A percentile compares a stretch with the other conserved stretches of the same genome.
Conservation (phyloP, 1,284 basidiomycete genomes). For the Trametes pubescens region DNA sequence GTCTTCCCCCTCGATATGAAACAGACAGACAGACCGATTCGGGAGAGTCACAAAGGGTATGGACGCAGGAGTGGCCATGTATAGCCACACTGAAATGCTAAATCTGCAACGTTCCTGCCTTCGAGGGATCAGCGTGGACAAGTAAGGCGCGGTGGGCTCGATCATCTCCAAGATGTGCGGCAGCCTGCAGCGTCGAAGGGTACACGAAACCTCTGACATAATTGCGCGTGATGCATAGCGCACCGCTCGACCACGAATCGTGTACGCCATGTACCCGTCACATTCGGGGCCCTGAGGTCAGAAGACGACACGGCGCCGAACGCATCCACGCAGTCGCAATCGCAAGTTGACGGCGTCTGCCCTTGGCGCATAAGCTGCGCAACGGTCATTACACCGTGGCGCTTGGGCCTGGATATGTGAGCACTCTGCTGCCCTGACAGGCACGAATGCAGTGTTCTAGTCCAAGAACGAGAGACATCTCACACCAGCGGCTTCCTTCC, state of each 20-base stretch:
- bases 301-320: no score
- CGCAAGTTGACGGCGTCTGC: background rate
- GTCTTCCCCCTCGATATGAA: no score
- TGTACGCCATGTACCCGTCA: background rate
- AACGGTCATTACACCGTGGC: slow-evolving; percentile 16
- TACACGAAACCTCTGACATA: background rate
- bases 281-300: no score
- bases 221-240: background rate
- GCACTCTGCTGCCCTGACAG: background rate
- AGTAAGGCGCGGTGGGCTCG: background rate
- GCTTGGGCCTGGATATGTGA: background rate
- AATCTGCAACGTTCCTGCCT: slow-evolving; percentile 3
- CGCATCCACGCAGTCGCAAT: no score
- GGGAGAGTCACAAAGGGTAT: no score
- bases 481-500: no score
- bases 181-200: background rate
- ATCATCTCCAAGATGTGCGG: background rate
- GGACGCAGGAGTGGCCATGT: no score
- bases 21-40: no score
- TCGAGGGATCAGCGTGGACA: background rate
- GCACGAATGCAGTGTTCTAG: background rate
- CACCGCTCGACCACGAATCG: no score
- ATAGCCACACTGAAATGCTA: background rate
- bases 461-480: background rate
- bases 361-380: background rate